Evolutionary conservation across 495 filamentous ascomycete genomes (phyloP), one percentile per base, ranked within the genome.

Genomic region (Aspergillus ellipticus): DNA sequence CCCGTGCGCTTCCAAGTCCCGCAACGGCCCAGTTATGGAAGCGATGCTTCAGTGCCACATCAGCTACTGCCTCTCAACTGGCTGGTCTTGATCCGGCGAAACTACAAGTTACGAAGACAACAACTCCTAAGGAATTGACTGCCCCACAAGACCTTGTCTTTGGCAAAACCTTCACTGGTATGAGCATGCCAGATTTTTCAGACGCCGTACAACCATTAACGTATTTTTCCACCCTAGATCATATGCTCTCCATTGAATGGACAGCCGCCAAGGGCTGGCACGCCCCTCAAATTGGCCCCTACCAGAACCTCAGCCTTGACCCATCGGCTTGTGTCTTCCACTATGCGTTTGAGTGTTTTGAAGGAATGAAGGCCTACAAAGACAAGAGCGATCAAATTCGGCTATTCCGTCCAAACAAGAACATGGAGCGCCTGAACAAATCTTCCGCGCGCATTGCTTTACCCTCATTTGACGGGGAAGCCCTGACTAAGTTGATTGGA

Each of bases 331-430:
- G 92, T 77, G 94, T 97, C 42, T 92, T 98, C 76, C 94, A 98
- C 81, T 98, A 98, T 72, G 94, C 89, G 37, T 97, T 97, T 66
- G 89, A 92, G 69, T 90, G 86, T 69, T 98, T 98, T 74, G 94
- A 98, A 73, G 94, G 94, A 57, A 95, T 97, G 92, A 98, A 98
- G 75, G 95, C 95, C 31, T 97, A 97, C 79, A 90, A 88, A 66
- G 89, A 94, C 73, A 78, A 71, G 47, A 70, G 80, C 13, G 90
- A 89, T 48, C 65, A 85, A 42, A 82, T 93, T 55, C 85, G 91
- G 16, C 74, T 98, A 19, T 98, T 98, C 82, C 85, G 94, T n/a
- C 94, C 94, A 0, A 86, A 94, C 72, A 91, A 86, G 79, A 98
- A 98, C 77, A 97, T 97, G 94, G 82, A 79, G 54, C 88, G 94